phyloP scores from a whole-genome alignment of 2,329 filamentous ascomycete genomes.

The Cladosporium sp. region DNA sequence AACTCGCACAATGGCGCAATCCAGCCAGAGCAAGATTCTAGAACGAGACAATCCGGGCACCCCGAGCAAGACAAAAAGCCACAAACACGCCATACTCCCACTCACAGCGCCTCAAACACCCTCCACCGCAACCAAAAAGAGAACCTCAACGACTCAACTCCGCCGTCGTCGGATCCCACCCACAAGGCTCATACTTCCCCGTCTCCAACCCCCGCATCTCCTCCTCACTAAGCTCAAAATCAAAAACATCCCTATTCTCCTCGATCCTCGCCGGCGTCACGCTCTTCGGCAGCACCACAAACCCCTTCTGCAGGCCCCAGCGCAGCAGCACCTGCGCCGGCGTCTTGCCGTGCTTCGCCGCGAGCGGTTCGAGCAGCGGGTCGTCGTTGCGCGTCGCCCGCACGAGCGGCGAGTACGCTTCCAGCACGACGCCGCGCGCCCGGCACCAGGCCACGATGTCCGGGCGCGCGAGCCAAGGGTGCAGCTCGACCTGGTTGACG shows the following conservation, averaged over 20 bases:
- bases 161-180: constrained; percentile 51
- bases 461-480: constrained; percentile 76
- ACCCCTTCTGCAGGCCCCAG: constrained; percentile 58
- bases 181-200: constrained; percentile 50
- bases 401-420: constrained; percentile 45
- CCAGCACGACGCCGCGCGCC: constrained; percentile 43
- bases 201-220: constrained; percentile 54
- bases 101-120: neutral
- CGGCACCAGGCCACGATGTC: constrained; percentile 76
- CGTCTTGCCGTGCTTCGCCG: constrained; percentile 53
- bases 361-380: constrained; percentile 44
- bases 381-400: constrained; percentile 46
- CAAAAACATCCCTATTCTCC: constrained; percentile 54
- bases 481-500: constrained; percentile 83
- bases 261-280: constrained; percentile 54
- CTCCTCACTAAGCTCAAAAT: constrained; percentile 53
- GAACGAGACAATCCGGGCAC: too few species aligned
- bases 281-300: constrained; percentile 58
- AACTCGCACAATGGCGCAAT: too few species aligned
- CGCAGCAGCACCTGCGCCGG: constrained; percentile 53
- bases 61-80: neutral
- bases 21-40: too few species aligned
- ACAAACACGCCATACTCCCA: neutral
- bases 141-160: constrained; percentile 14
- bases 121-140: constrained; percentile 1